Evolutionary conservation across 2,329 filamentous ascomycete species (phyloP), one percentile per base, ranked within the genome.

Genomic region (Aspergillus hiratsukae): DNA sequence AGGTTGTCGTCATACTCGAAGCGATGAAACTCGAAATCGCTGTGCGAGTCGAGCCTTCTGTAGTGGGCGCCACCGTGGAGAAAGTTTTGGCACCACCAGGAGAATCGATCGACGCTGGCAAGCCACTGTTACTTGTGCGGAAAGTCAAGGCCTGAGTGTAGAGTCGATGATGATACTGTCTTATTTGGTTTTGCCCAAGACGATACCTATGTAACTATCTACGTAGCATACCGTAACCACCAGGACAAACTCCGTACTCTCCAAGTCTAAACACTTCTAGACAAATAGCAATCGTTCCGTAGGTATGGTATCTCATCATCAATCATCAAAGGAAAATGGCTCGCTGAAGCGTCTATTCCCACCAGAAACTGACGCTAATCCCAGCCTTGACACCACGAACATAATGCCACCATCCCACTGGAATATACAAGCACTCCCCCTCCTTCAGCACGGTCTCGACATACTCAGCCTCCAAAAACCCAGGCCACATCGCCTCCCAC

Each of bases 291-390:
- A 28, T 28, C 31, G 11, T 14, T 35, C 17, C 31, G 11, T 35
- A 2, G 31, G 31, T 35, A 17, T 35, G 31, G 31, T 17, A 43
- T 21, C 40, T 43, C 40, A 46, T 46, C 43, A 23, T 46, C 43
- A 46, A 7, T 23, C 43, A 21, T 43, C 40, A 21, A 43, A 19
- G 3, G 10, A 7, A 19, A n/a, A 43, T 21, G 19, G 8, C 40
- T 19, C n/a, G 40, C 40, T 23, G 19, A 43, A 43, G 40, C 10
- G 21, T 14, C 50, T 54, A 83, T 60, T 89, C 88, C 89, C 90
- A 99, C 94, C 94, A 99, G 69, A 97, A 97, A 69, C 91, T 97
- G 11, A 97, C 91, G 64, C 92, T 97, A 68, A 96, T 92, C 69
- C 93, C 96, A 21, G 90, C 84, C 55, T 85, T 91, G 66, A 97